Evolutionary conservation across 2,329 filamentous ascomycete genomes (phyloP), one percentile per base, ranked within the genome.

Genomic region (Cladophialophora exuberans): DNA sequence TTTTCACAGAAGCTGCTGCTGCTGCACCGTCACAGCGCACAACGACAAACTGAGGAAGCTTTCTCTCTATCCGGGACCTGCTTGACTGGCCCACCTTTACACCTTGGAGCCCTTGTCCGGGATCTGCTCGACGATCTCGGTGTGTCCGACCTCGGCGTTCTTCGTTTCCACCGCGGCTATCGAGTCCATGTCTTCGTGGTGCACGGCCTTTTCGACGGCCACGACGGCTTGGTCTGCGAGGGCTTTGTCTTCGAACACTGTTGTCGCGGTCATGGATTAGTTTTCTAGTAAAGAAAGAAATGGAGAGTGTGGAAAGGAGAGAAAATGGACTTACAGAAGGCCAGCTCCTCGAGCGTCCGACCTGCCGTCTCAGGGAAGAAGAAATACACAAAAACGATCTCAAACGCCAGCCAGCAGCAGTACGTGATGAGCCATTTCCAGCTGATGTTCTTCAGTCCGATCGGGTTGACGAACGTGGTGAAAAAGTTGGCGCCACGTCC

Each of bases 401-500:
- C 74, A 48, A 75, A 71, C 0, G 58, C 64, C 30, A 78, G 65
- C 71, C 70, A 75, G 51, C 68, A 69, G 55, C 70, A 74, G 59
- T 77, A 78, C 39, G 72, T 72, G 36, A 76, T 64, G 17, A 76
- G 67, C 64, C 71, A 78, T 49, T 70, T 76, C 76, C 76, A 79
- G 4, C 62, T 57, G 26, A 75, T 72, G 7, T 63, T 68, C n/a
- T 73, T 64, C 11, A 80, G 57, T 13, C 70, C 76, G 25, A 79
- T 73, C 0, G 76, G 76, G 59, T 78, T 79, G 49, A 78, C 71
- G 45, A 73, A 79, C 1, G 70, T 73, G 51, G 76, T 78, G 66
- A 77, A 76, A 70, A 82, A 81, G 10, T 70, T 67, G n/a, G 75
- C 77, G 3, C 71, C 63, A 47, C 76, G 67, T 49, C 79, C 80